Percentiles rank a stretch among this genome's conserved stretches.
Evolutionary conservation across 352 stramenopile species (phyloP).

Genomic region (Pythium utonaiense): DNA sequence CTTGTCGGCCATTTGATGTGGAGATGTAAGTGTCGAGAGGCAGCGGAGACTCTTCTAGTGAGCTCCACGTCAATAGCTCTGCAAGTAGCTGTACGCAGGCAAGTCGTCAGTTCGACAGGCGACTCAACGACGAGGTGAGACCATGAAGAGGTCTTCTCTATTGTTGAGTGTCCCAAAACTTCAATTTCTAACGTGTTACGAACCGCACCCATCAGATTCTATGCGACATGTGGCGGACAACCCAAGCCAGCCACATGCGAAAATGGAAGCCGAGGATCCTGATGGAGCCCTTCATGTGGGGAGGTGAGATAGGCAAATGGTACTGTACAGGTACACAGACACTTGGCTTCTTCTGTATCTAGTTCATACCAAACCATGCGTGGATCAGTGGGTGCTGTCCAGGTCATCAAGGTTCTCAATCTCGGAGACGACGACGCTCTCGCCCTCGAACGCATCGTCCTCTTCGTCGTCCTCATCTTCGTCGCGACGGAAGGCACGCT

Average conservation of each 20-base stretch:
- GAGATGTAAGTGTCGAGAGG: not conserved
- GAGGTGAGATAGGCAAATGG: not conserved
- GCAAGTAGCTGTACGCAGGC: not conserved
- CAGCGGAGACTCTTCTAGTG: no score
- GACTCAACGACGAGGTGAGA: slow-evolving; percentile 3
- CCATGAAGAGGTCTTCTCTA: not conserved
- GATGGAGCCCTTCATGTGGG: not conserved
- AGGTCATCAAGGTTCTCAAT: not conserved
- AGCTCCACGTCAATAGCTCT: no score
- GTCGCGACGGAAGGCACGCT: slow-evolving; percentile 17
- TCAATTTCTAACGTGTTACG: slow-evolving; percentile 5
- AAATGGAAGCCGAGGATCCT: not conserved
- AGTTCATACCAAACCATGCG: not conserved
- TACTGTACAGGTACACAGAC: no score
- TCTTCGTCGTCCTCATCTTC: slow-evolving; percentile 16
- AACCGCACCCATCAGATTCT: slow-evolving; percentile 6
- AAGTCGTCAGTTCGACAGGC: not conserved
- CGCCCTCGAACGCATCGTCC: not conserved
- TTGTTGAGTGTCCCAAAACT: not conserved
- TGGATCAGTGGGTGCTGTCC: not conserved
- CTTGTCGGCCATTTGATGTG: not conserved
- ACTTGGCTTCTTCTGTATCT: not conserved
- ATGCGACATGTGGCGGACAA: slow-evolving; percentile 10
- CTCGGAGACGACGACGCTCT: not conserved
- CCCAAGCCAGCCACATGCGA: not conserved